phyloP scores from a whole-genome alignment of 352 stramenopile species.

The Phytophthora hybrid region DNA sequence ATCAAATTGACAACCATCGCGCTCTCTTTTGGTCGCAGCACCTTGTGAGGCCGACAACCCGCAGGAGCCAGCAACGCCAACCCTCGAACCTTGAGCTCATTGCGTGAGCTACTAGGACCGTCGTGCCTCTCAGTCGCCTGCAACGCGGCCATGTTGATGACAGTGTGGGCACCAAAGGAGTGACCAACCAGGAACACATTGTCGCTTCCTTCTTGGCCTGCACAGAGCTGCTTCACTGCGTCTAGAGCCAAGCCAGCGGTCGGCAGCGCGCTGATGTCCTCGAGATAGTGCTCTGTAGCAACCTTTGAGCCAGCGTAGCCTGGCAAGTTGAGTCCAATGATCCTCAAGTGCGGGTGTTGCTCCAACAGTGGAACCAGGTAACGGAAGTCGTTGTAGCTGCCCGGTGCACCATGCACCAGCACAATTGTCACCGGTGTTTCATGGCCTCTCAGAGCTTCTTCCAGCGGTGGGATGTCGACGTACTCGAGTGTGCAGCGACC shows the following conservation, averaged over 20 bases:
- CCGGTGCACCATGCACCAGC: conserved; percentile 65
- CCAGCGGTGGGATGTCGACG: conserved; percentile 31
- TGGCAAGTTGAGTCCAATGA: conserved; percentile 67
- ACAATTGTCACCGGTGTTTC: conserved; percentile 47
- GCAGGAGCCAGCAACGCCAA: conserved; percentile 53
- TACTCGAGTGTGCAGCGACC: conserved; percentile 50
- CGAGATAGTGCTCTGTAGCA: conserved; percentile 36
- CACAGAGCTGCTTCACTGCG: conserved; percentile 42
- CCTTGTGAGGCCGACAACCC: conserved; percentile 53
- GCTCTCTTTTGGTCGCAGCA: conserved; percentile 46
- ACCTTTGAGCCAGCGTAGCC: conserved; percentile 53
- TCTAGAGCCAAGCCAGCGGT: conserved; percentile 42
- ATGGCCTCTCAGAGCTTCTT: background rate
- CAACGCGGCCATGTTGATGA: conserved; percentile 58
- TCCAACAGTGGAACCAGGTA: conserved; percentile 55
- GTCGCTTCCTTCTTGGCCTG: conserved; percentile 17
- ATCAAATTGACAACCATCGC: conserved; percentile 42
- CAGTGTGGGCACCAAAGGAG: conserved; percentile 61
- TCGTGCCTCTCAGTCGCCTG: conserved; percentile 20
- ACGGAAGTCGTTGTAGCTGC: conserved; percentile 62
- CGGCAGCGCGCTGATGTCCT: conserved; percentile 43
- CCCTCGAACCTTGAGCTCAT: conserved; percentile 30
- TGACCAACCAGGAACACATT: conserved; percentile 59
- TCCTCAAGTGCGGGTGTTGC: conserved; percentile 36
- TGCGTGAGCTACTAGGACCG: background rate